Evolutionary conservation across 1,284 basidiomycete species (phyloP), one percentile per base, ranked within the genome.

Genomic region (Tilletia setariae): DNA sequence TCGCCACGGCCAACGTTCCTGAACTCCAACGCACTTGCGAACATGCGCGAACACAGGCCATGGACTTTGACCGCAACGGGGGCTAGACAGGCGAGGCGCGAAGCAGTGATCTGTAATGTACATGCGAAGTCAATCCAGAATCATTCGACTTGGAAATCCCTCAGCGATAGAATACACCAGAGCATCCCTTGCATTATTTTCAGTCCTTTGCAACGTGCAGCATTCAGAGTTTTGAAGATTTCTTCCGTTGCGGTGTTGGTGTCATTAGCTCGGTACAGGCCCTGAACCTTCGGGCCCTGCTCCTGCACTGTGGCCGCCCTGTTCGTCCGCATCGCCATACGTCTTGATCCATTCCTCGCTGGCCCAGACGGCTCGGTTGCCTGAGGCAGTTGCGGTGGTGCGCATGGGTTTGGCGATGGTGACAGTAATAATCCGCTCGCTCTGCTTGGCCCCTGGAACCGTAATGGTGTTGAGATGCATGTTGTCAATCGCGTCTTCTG

Each of bases 401-500:
- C 21, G 64, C 62, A 40, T 65, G 35, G 72, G 67, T 46, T 71
- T 70, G 9, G 74, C 72, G 59, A 76, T 16, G 40, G 68, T 72
- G 49, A 76, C 74, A n/a, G 65, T 61, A 63, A 72, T 64, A 21
- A 67, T 61, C 6, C 61, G 65, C 49, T 67, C 71, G 4, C 21
- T n/a, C 7, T 73, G 63, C 11, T 66, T 65, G 53, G 9, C 56
- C 3, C 56, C 56, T 9, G 56, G 56, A 7, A 61, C 30, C 16
- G 32, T 32, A 30, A 61, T 32, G 6, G 56, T 61, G 42, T 76
- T 75, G 15, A 74, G 67, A 40, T 76, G 67, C 73, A 76, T 74
- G 43, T 76, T 76, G 62, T 76, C 73, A 9, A 76, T 19, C 15
- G 73, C 75, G 65, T 76, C 73, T 25, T 70, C 64, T 2, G 70